A percentile compares a stretch with the other conserved stretches of the same genome.
Evolutionary conservation across 2,329 filamentous ascomycete genomes (phyloP).

Genomic region (Paramyrothecium roridum): DNA sequence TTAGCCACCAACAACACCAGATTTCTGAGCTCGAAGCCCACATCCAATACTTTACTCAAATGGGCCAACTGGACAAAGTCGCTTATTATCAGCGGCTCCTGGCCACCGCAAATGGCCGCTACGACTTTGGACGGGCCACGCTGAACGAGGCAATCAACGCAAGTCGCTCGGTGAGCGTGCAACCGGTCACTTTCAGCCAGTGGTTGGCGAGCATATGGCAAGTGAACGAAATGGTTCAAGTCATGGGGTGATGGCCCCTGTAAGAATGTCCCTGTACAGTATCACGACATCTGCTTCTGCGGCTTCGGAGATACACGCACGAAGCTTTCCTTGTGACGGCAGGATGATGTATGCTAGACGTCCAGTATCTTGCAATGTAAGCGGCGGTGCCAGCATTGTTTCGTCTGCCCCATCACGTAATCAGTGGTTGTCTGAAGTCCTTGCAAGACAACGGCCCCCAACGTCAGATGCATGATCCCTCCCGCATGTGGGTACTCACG

Average conservation of each 20-base stretch:
- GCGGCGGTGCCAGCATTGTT: too few species aligned
- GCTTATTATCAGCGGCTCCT: conserved; percentile 59
- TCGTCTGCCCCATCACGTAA: neutral
- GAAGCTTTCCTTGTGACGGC: too few species aligned
- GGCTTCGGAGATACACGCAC: too few species aligned
- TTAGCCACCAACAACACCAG: conserved; percentile 33
- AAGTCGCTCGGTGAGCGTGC: conserved; percentile 35
- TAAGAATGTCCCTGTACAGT: too few species aligned
- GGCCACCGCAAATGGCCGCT: conserved; percentile 66
- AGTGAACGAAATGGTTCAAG: neutral
- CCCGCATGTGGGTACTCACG: too few species aligned
- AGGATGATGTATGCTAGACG: too few species aligned
- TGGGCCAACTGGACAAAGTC: conserved; percentile 45
- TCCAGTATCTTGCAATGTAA: too few species aligned
- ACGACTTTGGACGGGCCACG: conserved; percentile 59
- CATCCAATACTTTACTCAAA: conserved; percentile 39
- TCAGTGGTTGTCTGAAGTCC: neutral
- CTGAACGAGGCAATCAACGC: conserved; percentile 49
- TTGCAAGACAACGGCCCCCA: too few species aligned
- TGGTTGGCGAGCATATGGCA: conserved; percentile 40
- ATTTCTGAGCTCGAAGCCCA: conserved; percentile 37
- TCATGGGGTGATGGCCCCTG: too few species aligned
- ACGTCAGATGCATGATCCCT: too few species aligned
- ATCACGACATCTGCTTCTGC: too few species aligned
- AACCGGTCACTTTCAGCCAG: conserved; percentile 46